Base-by-base conservation (phyloP, 2,329 filamentous ascomycete genomes). In the Claviceps spartinae region DNA sequence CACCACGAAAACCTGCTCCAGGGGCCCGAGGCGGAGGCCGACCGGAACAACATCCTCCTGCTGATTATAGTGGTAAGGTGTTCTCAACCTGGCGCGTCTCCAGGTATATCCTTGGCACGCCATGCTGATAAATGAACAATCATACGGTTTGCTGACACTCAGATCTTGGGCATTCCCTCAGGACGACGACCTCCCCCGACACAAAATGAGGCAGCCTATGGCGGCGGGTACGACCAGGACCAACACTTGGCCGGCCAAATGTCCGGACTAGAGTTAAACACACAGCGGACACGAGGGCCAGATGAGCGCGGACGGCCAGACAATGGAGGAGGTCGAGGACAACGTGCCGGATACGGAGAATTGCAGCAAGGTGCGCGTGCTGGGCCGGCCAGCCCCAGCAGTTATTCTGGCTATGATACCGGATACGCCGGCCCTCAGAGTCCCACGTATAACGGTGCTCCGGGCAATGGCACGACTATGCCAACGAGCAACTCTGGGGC, bases 381-480 rank as follows among this genome's bases (percentile, higher is more conserved):
- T 34, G 55, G 58, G 50, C 59, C 54, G 47, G 57, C 55, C 47
- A 53, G 56, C 13, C 59, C 53, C 36, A 59, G 55, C 37, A 58
- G 58, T 36, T 64, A 65, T 50, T 57, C 55, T 26, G 59, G 58
- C 22, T 62, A 64, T 48, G 56, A 62, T 26, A 58, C 61, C 48
- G 60, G 60, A 47, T 64, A 63, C 46, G 53, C 52, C 11, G 57
- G 52, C 3, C 55, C 65, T 49, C 66, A 66, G 40, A 58, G 54
- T 26, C 66, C 68, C 11, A 57, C 57, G 8, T 60, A 62, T 54
- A 66, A 71, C 41, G 68, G 69, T 0, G 72, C 75, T 2, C 77
- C 76, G 8, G 61, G 67, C n/a, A 71, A 80, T 58, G 83, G 79
- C 53, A 78, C 76, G 73, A 83, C 81, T 5, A 79, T 82, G 76